Conservation (phyloP, 2,329 filamentous ascomycete genomes). For the Cercospora sojina region DNA sequence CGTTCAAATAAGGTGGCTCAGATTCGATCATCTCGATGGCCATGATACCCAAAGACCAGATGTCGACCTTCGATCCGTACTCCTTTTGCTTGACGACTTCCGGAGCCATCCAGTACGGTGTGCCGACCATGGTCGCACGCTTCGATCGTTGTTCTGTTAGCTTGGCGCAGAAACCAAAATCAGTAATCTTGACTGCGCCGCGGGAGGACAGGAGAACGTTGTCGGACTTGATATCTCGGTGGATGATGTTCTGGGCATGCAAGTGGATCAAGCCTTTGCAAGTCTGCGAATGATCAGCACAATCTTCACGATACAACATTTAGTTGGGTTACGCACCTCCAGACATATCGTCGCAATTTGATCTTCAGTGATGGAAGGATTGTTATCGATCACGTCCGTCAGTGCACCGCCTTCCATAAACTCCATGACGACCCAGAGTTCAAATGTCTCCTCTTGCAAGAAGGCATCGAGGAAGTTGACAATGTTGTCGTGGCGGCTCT, state of each 20-base stretch:
- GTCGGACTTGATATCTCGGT: constrained; percentile 99
- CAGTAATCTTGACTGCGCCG: constrained; percentile 92
- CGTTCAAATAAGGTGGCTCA: constrained; percentile 95
- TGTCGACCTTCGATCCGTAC: constrained; percentile 96
- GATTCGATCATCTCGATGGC: constrained; percentile 99
- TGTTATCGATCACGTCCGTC: constrained; percentile 99
- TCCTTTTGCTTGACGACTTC: constrained; percentile 99
- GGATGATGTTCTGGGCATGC: constrained; percentile 94
- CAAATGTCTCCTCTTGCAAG: constrained; percentile 86
- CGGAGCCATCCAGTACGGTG: constrained; percentile 99
- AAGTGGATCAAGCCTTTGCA: constrained; percentile 93
- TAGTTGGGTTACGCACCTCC: constrained; percentile 63
- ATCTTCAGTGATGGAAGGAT: constrained; percentile 87
- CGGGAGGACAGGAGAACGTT: constrained; percentile 93
- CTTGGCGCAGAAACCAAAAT: constrained; percentile 99
- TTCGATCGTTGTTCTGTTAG: constrained; percentile 95
- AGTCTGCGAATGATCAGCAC: constrained; percentile 60
- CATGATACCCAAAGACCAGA: constrained; percentile 99
- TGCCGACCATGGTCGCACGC: constrained; percentile 98
- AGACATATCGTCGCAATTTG: constrained; percentile 97
- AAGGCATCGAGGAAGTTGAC: constrained; percentile 98
- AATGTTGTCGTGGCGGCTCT: constrained; percentile 96
- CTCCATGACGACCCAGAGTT: constrained; percentile 99
- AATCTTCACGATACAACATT: neutral
- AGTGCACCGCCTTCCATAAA: constrained; percentile 98